phyloP scores from a whole-genome alignment of 208 protist genomes.

The Leishmania braziliensis region DNA sequence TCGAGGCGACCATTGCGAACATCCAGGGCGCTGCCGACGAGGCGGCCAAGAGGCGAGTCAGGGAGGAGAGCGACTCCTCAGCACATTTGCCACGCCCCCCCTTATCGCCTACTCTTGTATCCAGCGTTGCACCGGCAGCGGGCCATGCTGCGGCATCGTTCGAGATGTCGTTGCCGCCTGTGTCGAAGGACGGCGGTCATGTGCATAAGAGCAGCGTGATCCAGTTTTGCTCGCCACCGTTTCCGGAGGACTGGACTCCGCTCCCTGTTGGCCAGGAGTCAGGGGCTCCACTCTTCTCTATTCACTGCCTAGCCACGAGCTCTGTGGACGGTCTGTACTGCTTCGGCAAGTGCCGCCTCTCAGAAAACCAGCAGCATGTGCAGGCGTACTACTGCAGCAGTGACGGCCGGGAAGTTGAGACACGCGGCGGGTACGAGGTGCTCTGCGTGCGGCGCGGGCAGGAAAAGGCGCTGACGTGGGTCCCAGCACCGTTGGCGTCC shows the following conservation, averaged over 20 bases:
- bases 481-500: constrained; percentile 31
- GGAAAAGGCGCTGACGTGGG: constrained; percentile 31
- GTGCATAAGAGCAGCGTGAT: constrained; percentile 7
- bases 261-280: constrained; percentile 38
- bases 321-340: constrained; percentile 13
- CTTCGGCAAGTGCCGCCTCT: constrained; percentile 55
- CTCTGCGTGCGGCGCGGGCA: constrained; percentile 41
- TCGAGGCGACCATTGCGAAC: constrained; percentile 47
- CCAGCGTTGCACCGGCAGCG: background rate
- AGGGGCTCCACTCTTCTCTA: constrained; percentile 45
- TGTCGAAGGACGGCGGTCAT: background rate
- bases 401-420: constrained; percentile 34
- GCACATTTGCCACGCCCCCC: background rate
- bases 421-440: constrained; percentile 36
- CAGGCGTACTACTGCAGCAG: constrained; percentile 42
- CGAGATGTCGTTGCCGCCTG: background rate
- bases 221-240: constrained; percentile 32
- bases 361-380: constrained; percentile 27
- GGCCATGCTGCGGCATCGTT: background rate
- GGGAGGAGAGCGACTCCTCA: background rate
- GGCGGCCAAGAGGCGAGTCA: constrained; percentile 16
- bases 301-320: constrained; percentile 12
- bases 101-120: background rate
- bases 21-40: constrained; percentile 35
- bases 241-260: constrained; percentile 35